Base-by-base conservation (phyloP, 306 rosid genomes). In the Amphicarpaea edgeworthii region DNA sequence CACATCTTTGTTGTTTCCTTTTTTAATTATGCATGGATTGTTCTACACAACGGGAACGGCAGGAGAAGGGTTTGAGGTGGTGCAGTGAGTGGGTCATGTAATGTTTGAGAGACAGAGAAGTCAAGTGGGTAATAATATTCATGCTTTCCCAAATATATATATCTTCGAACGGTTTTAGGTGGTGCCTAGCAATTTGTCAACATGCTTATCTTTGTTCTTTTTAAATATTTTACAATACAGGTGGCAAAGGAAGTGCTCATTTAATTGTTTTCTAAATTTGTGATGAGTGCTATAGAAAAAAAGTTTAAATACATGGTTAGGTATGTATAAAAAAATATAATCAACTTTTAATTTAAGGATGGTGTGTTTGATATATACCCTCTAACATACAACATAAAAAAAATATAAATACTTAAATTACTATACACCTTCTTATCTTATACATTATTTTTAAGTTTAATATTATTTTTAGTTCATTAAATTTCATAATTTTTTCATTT, bases 121-220 rank as follows among this genome's bases (percentile, higher is more conserved):
- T 9, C 8, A 61, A 30, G 68, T 61, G 68, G 68, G 10, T 10
- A 23, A 38, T 38, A 8, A 38, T 38, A 8, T 54, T 72, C 54
- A 8, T 54, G n/a, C 41, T 54, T 72, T 72, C 19, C 16, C 53
- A 54, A 37, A 54, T 54, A 72, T 72, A 54, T 20, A 54, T 54
- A 72, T 72, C 76, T 53, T 54, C 6, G 1, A 4, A 54, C 60
- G 0, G 8, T 12, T 8, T 37, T 54, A 54, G 14, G 66, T 38
- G 54, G 53, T 54, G 54, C 16, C 40, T 11, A 8, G 6, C 47
- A 20, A 54, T 28, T 72, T 6, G n/a, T 8, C 63, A 54, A 21
- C 16, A 37, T 0, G 17, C 3, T 47, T 50, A 49, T 50, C 19
- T 70, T 51, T 49, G 32, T 32, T 20, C 6, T 54, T 21, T 14